Evolutionary conservation across 805 yeast species (phyloP).

Genomic region (Spathaspora passalidarum): DNA sequence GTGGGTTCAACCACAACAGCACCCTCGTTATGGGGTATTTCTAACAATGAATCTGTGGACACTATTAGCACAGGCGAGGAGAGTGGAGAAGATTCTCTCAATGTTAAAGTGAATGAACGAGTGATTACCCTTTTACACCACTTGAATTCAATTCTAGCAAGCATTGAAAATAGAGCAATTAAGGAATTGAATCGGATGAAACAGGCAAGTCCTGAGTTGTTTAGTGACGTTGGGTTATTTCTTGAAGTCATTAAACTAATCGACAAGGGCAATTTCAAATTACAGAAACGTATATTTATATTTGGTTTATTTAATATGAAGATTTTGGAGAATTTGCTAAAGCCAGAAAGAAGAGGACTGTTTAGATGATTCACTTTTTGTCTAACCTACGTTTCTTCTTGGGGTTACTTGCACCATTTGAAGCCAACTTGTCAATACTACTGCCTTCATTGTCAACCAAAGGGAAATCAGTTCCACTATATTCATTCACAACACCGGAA

Average conservation of each 20-base stretch:
- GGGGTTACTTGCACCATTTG: background rate
- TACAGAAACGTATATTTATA: slow-evolving; percentile 60
- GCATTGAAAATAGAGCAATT: slow-evolving; percentile 52
- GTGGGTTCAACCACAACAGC: slow-evolving; percentile 2
- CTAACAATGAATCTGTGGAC: background rate
- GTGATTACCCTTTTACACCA: slow-evolving; percentile 43
- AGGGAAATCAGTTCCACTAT: slow-evolving; percentile 8
- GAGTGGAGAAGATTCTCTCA: slow-evolving; percentile 1
- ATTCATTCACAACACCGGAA: slow-evolving; percentile 6
- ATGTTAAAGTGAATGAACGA: background rate
- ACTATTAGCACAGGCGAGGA: slow-evolving; percentile 8
- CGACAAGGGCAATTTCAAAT: slow-evolving; percentile 61
- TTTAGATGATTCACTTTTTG: background rate
- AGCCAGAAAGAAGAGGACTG: slow-evolving; percentile 37
- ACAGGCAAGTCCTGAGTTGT: slow-evolving; percentile 45
- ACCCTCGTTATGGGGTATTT: background rate
- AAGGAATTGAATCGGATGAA: slow-evolving; percentile 57
- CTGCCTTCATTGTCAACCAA: background rate
- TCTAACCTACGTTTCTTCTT: slow-evolving; percentile 7
- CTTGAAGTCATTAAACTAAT: slow-evolving; percentile 46
- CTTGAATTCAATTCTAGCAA: slow-evolving; percentile 41
- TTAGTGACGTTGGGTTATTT: slow-evolving; percentile 56
- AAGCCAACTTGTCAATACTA: background rate
- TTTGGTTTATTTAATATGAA: slow-evolving; percentile 56
- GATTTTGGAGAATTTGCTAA: slow-evolving; percentile 50